These are phyloP conservation scores for Glonium stellatum DNA, from an alignment of 495 filamentous ascomycete species.

Conservation along the genomic window DNA sequence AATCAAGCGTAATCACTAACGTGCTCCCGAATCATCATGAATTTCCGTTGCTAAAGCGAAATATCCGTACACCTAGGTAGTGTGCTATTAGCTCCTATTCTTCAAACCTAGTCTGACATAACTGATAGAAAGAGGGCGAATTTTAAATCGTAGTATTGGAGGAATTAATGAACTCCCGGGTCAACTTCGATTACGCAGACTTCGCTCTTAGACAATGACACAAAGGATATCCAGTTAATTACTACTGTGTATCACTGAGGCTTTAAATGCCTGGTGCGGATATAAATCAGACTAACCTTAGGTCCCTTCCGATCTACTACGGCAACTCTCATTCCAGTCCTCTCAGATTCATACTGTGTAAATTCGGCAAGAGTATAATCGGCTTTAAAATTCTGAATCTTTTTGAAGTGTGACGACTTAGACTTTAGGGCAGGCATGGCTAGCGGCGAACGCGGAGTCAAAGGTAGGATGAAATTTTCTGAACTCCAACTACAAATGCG, in stretches of 20 bases:
- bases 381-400: constrained; percentile 72
- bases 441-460: not conserved
- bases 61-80: constrained; percentile 62
- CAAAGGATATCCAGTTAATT: too few species aligned
- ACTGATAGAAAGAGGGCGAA: not conserved
- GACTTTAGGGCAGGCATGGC: constrained; percentile 21
- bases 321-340: constrained; percentile 89
- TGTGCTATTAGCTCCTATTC: not conserved
- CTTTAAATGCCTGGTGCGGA: too few species aligned
- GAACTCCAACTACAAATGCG: not conserved
- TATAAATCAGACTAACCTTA: constrained; percentile 43
- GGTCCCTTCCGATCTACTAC: constrained; percentile 88
- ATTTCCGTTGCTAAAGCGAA: constrained; percentile 97
- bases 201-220: too few species aligned
- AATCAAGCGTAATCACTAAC: constrained; percentile 15
- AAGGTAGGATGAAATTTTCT: not conserved
- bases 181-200: too few species aligned
- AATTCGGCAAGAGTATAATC: constrained; percentile 82
- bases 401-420: constrained; percentile 57
- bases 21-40: constrained; percentile 89
- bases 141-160: too few species aligned
- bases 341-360: constrained; percentile 78
- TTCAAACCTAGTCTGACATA: too few species aligned
- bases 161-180: too few species aligned
- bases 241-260: too few species aligned